Evolutionary conservation across 1,284 basidiomycete genomes (phyloP), one percentile per base, ranked within the genome.

Genomic region (Gomphus sp.): DNA sequence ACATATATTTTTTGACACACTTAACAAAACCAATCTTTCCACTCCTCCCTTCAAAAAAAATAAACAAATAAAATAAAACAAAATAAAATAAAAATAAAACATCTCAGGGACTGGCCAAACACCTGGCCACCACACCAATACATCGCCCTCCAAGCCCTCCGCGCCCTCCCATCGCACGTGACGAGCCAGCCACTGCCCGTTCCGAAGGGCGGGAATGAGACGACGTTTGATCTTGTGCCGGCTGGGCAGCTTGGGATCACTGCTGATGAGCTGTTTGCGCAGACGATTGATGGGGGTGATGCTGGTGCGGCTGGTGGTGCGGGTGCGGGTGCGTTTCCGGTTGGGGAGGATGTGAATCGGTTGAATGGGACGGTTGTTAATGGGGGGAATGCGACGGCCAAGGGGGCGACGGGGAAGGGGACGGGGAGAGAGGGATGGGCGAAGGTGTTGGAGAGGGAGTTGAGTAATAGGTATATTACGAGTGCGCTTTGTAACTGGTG

Each of bases 401-500:
- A 22, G 1, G 22, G 22, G 22, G 22, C 1, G 37, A 14, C 37
- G 41, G 77, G 81, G n/a, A 16, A 37, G 52, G 14, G 14, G 9
- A 2, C 1, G 37, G n/a, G 4, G n/a, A 1, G 7, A 18, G 86
- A 89, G 65, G 82, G 81, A 5, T 93, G 91, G 91, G 75, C 74
- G 2, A 72, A 75, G 33, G 73, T 77, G 3, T 74, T 96, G 18
- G 77, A 77, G 64, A 78, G 88, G 54, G 83, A 91, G 69, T 70
- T 93, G 60, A 88, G 86, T 14, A 91, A 92, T 66, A 80, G 93
- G 33, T 96, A 93, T 70, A 76, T 92, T 64, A 76, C 86, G 43
- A 88, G 90, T 58, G 84, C 83, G 0, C 80, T 96, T 63, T 96
- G 94, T 71, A 91, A 89, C 63, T 98, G 94, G 93, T 88, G 63